phyloP scores from a whole-genome alignment of 2,329 filamentous ascomycete species.

The Hymenoscyphus occultus region DNA sequence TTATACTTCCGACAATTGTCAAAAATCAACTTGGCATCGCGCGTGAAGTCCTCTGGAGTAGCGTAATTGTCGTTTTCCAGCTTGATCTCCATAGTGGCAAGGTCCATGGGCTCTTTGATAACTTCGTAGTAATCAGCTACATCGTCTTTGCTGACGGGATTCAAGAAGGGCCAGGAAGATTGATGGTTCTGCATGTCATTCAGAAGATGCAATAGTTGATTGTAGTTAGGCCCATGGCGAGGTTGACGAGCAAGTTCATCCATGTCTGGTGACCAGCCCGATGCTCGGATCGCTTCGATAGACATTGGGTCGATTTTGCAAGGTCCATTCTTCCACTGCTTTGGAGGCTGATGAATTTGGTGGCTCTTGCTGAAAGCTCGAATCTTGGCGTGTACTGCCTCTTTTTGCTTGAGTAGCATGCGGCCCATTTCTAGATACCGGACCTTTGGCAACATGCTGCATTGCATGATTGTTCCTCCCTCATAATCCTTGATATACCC shows the following conservation, averaged over 20 bases:
- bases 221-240: slow-evolving; percentile 94
- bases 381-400: slow-evolving; percentile 92
- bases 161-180: slow-evolving; percentile 90
- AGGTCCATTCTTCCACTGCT: slow-evolving; percentile 77
- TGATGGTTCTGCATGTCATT: slow-evolving; percentile 94
- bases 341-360: slow-evolving; percentile 79
- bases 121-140: slow-evolving; percentile 99
- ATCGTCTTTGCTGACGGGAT: slow-evolving; percentile 91
- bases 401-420: slow-evolving; percentile 97
- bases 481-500: slow-evolving; percentile 99
- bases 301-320: slow-evolving; percentile 77
- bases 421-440: slow-evolving; percentile 89
- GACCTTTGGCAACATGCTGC: slow-evolving; percentile 91
- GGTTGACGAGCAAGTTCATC: slow-evolving; percentile 93
- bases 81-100: slow-evolving; percentile 92
- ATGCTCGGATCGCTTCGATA: slow-evolving; percentile 84
- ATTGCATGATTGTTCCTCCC: slow-evolving; percentile 98
- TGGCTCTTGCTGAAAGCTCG: slow-evolving; percentile 86
- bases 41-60: slow-evolving; percentile 87
- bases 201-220: slow-evolving; percentile 85
- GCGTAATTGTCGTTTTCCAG: slow-evolving; percentile 91
- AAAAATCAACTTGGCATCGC: slow-evolving; percentile 84
- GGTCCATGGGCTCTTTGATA: slow-evolving; percentile 96
- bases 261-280: slow-evolving; percentile 97
- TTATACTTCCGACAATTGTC: slow-evolving; percentile 97